These are phyloP conservation scores for Glycine tomentella DNA, from an alignment of 306 rosid genomes.

Conservation along the genomic window DNA sequence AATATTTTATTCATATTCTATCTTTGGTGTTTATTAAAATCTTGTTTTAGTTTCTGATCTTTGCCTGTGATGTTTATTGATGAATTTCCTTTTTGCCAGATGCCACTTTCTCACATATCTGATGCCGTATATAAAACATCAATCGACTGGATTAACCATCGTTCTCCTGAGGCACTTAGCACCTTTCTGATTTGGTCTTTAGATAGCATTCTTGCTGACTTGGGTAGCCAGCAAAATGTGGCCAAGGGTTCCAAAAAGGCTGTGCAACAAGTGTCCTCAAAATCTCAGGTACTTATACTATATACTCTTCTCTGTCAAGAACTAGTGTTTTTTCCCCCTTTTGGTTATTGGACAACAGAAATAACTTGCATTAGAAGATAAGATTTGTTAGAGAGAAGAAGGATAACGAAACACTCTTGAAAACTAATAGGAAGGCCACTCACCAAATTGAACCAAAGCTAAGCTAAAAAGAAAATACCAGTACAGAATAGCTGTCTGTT, in stretches of 20 bases:
- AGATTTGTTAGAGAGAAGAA: slow-evolving; percentile 2
- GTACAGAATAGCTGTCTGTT: slow-evolving; percentile 2
- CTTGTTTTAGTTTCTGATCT: slow-evolving; percentile 33
- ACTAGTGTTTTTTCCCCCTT: neutral
- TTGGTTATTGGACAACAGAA: slow-evolving; percentile 2
- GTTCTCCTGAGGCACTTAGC: slow-evolving; percentile 68
- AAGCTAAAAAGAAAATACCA: slow-evolving; percentile 23
- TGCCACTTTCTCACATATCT: slow-evolving; percentile 76
- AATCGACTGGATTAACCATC: slow-evolving; percentile 75
- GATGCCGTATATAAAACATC: slow-evolving; percentile 81
- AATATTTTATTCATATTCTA: slow-evolving; percentile 30
- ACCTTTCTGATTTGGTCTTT: slow-evolving; percentile 72
- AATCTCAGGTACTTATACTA: slow-evolving; percentile 76
- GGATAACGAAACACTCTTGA: neutral
- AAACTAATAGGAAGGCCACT: slow-evolving; percentile 8
- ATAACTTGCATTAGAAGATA: slow-evolving; percentile 6
- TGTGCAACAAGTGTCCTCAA: slow-evolving; percentile 69
- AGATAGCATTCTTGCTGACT: slow-evolving; percentile 77
- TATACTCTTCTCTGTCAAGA: slow-evolving; percentile 16
- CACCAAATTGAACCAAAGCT: slow-evolving; percentile 17
- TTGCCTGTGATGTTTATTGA: slow-evolving; percentile 21
- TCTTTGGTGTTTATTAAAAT: slow-evolving; percentile 18
- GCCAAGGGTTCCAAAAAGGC: slow-evolving; percentile 79
- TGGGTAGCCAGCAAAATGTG: slow-evolving; percentile 65
- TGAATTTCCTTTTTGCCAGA: slow-evolving; percentile 54